Evolutionary conservation across 2,329 filamentous ascomycete species (phyloP), one percentile per base, ranked within the genome.

Genomic region (Clonostachys rhizophaga): DNA sequence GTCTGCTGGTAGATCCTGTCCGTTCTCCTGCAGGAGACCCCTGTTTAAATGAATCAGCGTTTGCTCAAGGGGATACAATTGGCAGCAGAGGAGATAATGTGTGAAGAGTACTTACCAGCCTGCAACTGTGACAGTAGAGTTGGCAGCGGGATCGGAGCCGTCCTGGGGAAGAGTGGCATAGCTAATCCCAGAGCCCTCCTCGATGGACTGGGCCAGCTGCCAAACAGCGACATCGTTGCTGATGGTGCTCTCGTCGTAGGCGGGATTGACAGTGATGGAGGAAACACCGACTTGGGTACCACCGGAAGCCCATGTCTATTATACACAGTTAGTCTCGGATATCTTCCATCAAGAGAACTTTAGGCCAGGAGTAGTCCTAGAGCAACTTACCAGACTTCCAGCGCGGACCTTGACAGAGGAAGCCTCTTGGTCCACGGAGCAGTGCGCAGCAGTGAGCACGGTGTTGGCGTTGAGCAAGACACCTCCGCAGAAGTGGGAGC

Each of bases 371-470:
- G 36, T 10, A 8, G 36, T 39, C n/a, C 11, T 12, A 9, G 14
- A 39, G 36, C 14, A n/a, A 39, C 36, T 33, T 50, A 58, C 58
- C 9, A 54, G 46, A 34, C 52, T 54, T 16, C 61, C 61, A 20
- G 59, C 61, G 42, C 61, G 61, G 50, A 64, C 51, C 8, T 39
- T 44, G 47, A 61, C 52, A 20, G 17, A 11, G 10, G 51, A 48
- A 16, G 55, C 46, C 18, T 41, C 40, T 37, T 48, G 36, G 34
- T 48, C 56, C 2, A 36, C 44, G n/a, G 57, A 54, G 53, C 59
- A 64, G 51, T 64, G 61, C n/a, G 54, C 60, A 11, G 61, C 61
- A 6, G 61, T 64, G 45, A 64, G 5, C 46, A 64, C 61, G 17
- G 60, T 64, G 49, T 57, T 54, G 51, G 59, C 55, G 49, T 62